Conservation (phyloP, 2,329 filamentous ascomycete species). For the Didymellaceae sp. region DNA sequence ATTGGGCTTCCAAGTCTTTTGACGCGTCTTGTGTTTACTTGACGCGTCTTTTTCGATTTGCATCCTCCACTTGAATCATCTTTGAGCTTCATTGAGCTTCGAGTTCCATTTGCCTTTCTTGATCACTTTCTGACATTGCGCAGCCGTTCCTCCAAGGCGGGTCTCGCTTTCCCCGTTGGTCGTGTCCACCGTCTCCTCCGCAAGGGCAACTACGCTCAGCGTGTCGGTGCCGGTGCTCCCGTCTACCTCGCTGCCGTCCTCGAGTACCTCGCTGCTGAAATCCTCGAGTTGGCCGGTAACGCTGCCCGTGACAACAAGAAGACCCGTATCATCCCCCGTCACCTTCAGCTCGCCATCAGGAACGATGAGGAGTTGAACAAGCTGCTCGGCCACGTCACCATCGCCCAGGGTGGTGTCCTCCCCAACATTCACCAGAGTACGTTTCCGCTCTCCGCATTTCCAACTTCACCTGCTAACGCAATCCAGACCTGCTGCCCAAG, state of each 20-base stretch:
- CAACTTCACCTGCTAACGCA: constrained; percentile 49
- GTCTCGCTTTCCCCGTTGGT: constrained; percentile 97
- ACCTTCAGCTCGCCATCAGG: constrained; percentile 98
- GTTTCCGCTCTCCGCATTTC: constrained; percentile 49
- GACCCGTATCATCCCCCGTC: constrained; percentile 99
- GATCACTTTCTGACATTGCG: constrained; percentile 38
- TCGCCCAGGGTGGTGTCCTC: constrained; percentile 94
- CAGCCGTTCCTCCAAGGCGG: constrained; percentile 98
- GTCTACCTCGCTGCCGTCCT: constrained; percentile 98
- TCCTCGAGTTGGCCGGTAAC: constrained; percentile 98
- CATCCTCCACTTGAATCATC: constrained; percentile 6
- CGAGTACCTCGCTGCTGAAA: constrained; percentile 98
- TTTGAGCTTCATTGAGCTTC: constrained; percentile 19
- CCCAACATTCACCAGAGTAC: constrained; percentile 97
- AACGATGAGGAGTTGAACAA: constrained; percentile 99
- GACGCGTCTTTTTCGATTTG: constrained; percentile 41
- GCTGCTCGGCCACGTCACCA: constrained; percentile 93
- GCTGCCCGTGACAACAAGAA: constrained; percentile 99
- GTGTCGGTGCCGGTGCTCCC: constrained; percentile 96
- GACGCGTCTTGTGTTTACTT: constrained; percentile 17
- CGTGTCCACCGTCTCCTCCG: constrained; percentile 98
- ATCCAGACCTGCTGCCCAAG: constrained; percentile 93
- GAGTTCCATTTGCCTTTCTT: constrained; percentile 22
- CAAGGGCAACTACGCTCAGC: constrained; percentile 99
- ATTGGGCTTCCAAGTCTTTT: constrained; percentile 4